Conservation (phyloP, 2,329 filamentous ascomycete species). For the Fusarium longipes region DNA sequence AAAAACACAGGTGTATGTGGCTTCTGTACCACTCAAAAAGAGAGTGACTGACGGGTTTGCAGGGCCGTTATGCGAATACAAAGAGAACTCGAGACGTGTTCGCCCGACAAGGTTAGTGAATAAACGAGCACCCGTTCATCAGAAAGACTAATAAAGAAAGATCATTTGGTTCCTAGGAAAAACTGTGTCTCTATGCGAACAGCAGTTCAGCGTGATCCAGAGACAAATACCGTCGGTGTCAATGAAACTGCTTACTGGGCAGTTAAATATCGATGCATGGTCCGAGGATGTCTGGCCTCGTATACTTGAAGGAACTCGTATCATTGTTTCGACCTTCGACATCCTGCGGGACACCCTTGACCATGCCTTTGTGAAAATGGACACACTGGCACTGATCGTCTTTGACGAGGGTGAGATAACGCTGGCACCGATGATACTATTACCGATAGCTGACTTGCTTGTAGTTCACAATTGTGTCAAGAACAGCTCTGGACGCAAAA, state of each 20-base stretch:
- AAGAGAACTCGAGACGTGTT: constrained; percentile 68
- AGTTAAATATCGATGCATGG: constrained; percentile 80
- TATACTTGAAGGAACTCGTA: constrained; percentile 70
- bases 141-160: constrained; percentile 50
- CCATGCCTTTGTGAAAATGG: constrained; percentile 78
- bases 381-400: constrained; percentile 73
- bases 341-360: constrained; percentile 78
- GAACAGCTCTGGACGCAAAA: constrained; percentile 72
- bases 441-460: constrained; percentile 31
- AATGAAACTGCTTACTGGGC: constrained; percentile 72
- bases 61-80: constrained; percentile 76
- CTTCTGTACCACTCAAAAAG: not conserved
- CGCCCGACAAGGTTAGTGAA: constrained; percentile 69
- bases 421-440: not conserved
- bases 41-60: constrained; percentile 29
- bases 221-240: constrained; percentile 69
- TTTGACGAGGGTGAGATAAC: constrained; percentile 79
- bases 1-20: constrained; percentile 78
- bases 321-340: constrained; percentile 84
- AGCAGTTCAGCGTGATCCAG: constrained; percentile 72
- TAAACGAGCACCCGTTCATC: not conserved
- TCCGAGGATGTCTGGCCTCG: constrained; percentile 74
- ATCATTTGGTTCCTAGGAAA: constrained; percentile 80
- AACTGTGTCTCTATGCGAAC: constrained; percentile 73
- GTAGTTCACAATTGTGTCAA: constrained; percentile 79